Base-by-base conservation (phyloP, 139 green algal genomes). In the Chlorella sp. region DNA sequence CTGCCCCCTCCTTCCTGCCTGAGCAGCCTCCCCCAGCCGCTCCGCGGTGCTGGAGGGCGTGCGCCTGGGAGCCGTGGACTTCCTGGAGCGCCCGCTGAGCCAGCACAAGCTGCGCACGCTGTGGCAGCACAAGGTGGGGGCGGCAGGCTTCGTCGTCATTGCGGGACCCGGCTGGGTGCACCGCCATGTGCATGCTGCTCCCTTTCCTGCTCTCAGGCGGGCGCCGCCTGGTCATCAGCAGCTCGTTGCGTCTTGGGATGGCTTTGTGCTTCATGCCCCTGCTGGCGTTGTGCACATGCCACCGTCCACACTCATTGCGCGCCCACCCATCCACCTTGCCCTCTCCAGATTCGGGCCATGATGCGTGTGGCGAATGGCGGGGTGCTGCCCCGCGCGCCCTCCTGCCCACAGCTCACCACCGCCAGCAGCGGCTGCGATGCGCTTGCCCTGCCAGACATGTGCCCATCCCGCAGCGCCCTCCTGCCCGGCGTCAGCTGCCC, bases 51-150 rank as follows among this genome's bases (percentile, higher is more conserved):
- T 82, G 57, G 26, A 82, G 36, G 76, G 76, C 25, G 28, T 82
- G 5, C 76, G 64, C 55, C 65, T 68, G 76, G 76, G 76, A 2
- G 76, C 76, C 26, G 57, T 26, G 23, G 76, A 82, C 36, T 82
- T 73, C 26, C 36, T 82, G 38, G 76, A 82, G 57, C 38, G 39
- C 34, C 76, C 76, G 15, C 76, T 82, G 3, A 28, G 36, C 34
- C 25, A 60, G 30, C 57, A 57, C 36, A 82, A 82, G 60, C 36
- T 82, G 26, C 34, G 60, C 36, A 82, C 60, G 1, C 60, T 82
- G 60, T 82, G 76, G 76, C 60, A 73, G 60, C 76, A 82, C 60
- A 82, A 56, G 76, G 76, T 82, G 76, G 12, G 30, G n/a, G n/a
- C 30, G n/a, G 30, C n/a, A n/a, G n/a, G n/a, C n/a, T n/a, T n/a